Base-by-base conservation (phyloP, 2,329 filamentous ascomycete species). In the Orbilia brochopaga region DNA sequence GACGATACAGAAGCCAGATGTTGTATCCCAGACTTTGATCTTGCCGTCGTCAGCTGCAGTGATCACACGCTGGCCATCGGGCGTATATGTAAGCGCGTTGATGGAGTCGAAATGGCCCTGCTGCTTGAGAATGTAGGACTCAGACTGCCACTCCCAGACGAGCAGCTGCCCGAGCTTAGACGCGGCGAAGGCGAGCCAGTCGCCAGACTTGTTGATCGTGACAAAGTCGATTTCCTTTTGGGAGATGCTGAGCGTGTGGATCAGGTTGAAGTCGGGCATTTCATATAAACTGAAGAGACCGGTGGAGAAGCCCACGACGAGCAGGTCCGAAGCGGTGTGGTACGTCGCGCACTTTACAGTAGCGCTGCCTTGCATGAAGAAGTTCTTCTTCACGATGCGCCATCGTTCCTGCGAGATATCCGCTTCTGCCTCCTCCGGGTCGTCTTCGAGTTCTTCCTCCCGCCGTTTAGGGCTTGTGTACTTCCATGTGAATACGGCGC, bases 61-160 rank as follows among this genome's bases (percentile, higher is more conserved):
- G 69, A 99, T 89, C 74, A 99, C 91, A 42, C 90, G 88, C 77
- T 96, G 91, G 2, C 94, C 93, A 77, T 97, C 93, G 0, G 94
- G 92, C 3, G 94, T 93, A 80, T 97, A 99, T 7, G 90, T 89
- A 2, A 99, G 83, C 0, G 92, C 86, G 79, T 97, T 97, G 86
- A 97, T 92, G 1, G 91, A 90, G 79, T 99, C 94, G 75, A 96
- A 92, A 80, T 99, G 94, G 0, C 93, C 94, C 80, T 97, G 94
- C 78, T 99, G 94, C 81, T 99, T 99, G 53, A 99, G 83, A 67
- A 99, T 95, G 79, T 99, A 99, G 4, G 93, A 97, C 80, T 99
- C 95, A 0, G 94, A 99, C 79, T 97, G 93, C 92, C 95, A 99
- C 79, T 99, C 94, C 94, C 94, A 99, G 2, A 99, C 94, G 2